Percentiles rank a stretch among this genome's conserved stretches.
These are phyloP conservation scores for Pseudozyma hubeiensis DNA, from an alignment of 1,284 basidiomycete genomes.

Conservation along the genomic window DNA sequence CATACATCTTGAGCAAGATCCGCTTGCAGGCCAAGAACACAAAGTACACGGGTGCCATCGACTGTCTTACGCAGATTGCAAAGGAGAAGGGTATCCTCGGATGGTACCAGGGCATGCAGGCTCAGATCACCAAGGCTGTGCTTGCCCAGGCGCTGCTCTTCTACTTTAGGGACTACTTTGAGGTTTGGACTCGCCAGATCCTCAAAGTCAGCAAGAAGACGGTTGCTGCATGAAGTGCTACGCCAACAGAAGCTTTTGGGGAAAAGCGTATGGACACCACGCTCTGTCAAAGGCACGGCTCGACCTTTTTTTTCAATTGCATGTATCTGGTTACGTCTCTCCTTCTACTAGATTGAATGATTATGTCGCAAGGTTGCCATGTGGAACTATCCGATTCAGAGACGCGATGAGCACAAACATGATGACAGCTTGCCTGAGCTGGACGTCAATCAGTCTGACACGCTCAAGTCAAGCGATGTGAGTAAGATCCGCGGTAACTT, in stretches of 20 bases:
- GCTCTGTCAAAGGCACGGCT: too few relatives aligned
- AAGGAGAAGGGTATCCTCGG: slow-evolving; percentile 75
- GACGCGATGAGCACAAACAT: too few relatives aligned
- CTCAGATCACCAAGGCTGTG: slow-evolving; percentile 89
- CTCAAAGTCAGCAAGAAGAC: slow-evolving; percentile 47
- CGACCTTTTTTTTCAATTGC: slow-evolving; percentile 7
- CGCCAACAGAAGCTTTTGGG: not conserved
- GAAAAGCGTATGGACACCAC: too few relatives aligned
- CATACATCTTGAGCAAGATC: slow-evolving; percentile 91
- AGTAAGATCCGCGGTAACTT: too few relatives aligned
- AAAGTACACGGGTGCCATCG: slow-evolving; percentile 78
- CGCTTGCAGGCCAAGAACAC: slow-evolving; percentile 82
- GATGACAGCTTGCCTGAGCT: too few relatives aligned
- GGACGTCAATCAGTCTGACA: too few relatives aligned
- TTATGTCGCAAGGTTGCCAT: not conserved
- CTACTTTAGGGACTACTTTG: slow-evolving; percentile 67
- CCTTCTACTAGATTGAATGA: not conserved
- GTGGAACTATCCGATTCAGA: too few relatives aligned
- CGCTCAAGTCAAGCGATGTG: too few relatives aligned
- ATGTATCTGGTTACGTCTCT: slow-evolving; percentile 11
- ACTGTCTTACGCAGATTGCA: slow-evolving; percentile 80
- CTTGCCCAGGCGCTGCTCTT: slow-evolving; percentile 77
- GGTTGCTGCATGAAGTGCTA: slow-evolving; percentile 9
- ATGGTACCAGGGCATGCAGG: slow-evolving; percentile 95
- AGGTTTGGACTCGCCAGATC: slow-evolving; percentile 65